Base-by-base conservation (phyloP, 192 early-diverging fungal genomes). In the Backusella tarrabulga region DNA sequence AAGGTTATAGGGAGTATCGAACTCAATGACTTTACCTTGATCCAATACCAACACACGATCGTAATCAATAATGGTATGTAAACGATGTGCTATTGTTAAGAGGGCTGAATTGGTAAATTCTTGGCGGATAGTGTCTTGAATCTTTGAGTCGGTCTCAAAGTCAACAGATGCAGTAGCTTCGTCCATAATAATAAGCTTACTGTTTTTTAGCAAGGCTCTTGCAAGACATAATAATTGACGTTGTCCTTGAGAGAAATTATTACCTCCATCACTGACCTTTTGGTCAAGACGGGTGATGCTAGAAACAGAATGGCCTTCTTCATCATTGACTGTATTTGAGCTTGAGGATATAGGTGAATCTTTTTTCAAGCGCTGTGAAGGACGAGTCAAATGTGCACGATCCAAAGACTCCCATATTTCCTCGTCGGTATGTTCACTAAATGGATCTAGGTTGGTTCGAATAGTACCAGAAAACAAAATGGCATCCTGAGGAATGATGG, bases 111-210 rank as follows among this genome's bases (percentile, higher is more conserved):
- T 81, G 34, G 86, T 83, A 83, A 95, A 94, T 40, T 87, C 86
- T 68, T 90, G 85, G 41, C 93, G 90, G 69, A 98, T 95, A 0
- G 95, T 93, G 9, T 79, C 83, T 84, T 98, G 96, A 78, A 98
- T 97, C 34, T 85, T 85, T 29, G 86, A 84, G 78, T 98, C 96
- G 0, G 94, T 96, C 23, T 91, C 89, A 80, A 90, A 90, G 75
- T 98, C 96, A 0, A 98, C 95, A 1, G 89, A 89, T 4, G 95
- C 95, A 0, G 97, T 98, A 2, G 96, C 96, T 81, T 97, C 95
- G 76, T 96, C 93, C 87, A 95, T 87, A 50, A 96, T 86, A 71
- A 96, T 89, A 34, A 95, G 76, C 0, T 74, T 74, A 67, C 68
- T 79, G 60, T 86, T 83, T 19, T 87, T 77, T 14, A 95, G 76